A percentile compares a stretch with the other conserved stretches of the same genome.
These are phyloP conservation scores for Cystobasidiaceae sp. DNA, from an alignment of 1,284 basidiomycete species.

Conservation along the genomic window DNA sequence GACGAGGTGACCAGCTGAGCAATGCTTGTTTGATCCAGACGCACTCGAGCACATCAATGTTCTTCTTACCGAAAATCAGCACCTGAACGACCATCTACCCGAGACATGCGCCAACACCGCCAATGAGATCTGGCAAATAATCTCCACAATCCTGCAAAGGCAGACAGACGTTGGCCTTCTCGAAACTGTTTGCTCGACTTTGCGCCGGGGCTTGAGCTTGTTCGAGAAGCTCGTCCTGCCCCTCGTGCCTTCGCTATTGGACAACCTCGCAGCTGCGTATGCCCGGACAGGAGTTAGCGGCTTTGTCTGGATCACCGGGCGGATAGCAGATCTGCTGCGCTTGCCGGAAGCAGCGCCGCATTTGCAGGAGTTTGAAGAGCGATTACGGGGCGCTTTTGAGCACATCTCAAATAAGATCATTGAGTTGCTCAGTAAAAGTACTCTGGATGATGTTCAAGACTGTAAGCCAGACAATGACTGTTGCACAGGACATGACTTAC, in stretches of 20 bases:
- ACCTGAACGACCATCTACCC: constrained; percentile 76
- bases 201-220: constrained; percentile 77
- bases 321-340: constrained; percentile 50
- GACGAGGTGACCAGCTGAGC: constrained; percentile 10
- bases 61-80: constrained; percentile 72
- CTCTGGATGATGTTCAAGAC: constrained; percentile 22
- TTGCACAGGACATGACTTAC: constrained; percentile 4
- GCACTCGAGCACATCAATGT: constrained; percentile 82
- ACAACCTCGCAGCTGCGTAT: constrained; percentile 71
- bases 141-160: constrained; percentile 72
- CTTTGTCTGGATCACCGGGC: constrained; percentile 91
- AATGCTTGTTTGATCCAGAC: constrained; percentile 51
- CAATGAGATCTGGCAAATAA: constrained; percentile 72
- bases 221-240: constrained; percentile 66
- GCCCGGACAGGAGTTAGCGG: constrained; percentile 76
- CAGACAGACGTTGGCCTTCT: constrained; percentile 76
- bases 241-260: constrained; percentile 65
- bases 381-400: constrained; percentile 29
- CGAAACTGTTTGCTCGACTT: constrained; percentile 78
- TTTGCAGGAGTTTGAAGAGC: constrained; percentile 20
- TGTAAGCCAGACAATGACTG: neutral
- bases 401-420: constrained; percentile 47
- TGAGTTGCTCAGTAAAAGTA: constrained; percentile 61
- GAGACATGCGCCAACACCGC: constrained; percentile 71
- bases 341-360: constrained; percentile 12